These are phyloP conservation scores for Beauveria pseudobassiana DNA, from an alignment of 2,329 filamentous ascomycete species.

Conservation along the genomic window DNA sequence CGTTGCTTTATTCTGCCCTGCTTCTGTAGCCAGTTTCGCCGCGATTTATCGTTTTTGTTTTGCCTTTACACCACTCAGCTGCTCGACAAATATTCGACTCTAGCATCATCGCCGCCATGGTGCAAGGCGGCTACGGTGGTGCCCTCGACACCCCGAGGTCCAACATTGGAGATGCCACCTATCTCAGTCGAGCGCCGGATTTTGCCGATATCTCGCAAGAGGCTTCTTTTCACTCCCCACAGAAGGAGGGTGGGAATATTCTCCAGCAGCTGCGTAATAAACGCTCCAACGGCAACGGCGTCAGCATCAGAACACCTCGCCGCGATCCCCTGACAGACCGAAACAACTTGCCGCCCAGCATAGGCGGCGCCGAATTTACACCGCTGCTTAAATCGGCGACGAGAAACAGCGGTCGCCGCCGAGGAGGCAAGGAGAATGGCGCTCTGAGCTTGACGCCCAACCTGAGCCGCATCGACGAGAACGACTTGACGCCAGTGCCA, in stretches of 20 bases:
- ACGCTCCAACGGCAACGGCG: conserved; percentile 42
- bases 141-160: conserved; percentile 81
- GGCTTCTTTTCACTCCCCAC: conserved; percentile 76
- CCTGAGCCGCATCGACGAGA: conserved; percentile 57
- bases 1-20: conserved; percentile 7
- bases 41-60: not conserved
- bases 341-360: conserved; percentile 59
- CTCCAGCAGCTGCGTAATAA: conserved; percentile 67
- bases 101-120: conserved; percentile 38
- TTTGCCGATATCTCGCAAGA: conserved; percentile 77
- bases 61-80: conserved; percentile 13
- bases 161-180: conserved; percentile 76
- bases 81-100: not conserved
- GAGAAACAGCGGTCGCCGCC: conserved; percentile 60
- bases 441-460: conserved; percentile 61
- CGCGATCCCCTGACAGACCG: conserved; percentile 64
- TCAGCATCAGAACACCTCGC: conserved; percentile 66
- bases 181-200: conserved; percentile 60
- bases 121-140: conserved; percentile 52
- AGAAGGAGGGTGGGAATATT: conserved; percentile 57
- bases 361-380: conserved; percentile 77
- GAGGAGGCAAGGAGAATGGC: conserved; percentile 56
- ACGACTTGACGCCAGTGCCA: conserved; percentile 69
- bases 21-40: not conserved
- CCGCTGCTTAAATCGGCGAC: conserved; percentile 80